Evolutionary conservation across 352 stramenopile species (phyloP).

Genomic region (Globisporangium sylvaticum): DNA sequence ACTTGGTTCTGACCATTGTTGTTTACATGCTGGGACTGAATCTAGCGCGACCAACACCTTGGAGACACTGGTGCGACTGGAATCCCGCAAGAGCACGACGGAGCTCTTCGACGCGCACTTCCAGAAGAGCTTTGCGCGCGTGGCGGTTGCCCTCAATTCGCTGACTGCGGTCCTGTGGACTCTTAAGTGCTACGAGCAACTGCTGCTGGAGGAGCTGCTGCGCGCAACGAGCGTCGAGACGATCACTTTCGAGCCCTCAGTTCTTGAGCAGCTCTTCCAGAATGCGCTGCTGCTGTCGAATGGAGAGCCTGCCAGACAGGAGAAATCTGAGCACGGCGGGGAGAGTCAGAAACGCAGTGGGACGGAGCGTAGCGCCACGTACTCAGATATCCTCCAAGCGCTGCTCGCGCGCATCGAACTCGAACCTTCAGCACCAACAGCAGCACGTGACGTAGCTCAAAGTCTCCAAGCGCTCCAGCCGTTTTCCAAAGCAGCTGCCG

Average conservation of each 20-base stretch:
- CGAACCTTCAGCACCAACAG: background rate
- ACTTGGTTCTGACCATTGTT: background rate
- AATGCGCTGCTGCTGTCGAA: background rate
- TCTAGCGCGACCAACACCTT: slow-evolving; percentile 26
- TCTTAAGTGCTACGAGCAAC: slow-evolving; percentile 19
- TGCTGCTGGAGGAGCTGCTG: slow-evolving; percentile 25
- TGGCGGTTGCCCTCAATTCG: slow-evolving; percentile 16
- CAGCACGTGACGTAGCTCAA: background rate
- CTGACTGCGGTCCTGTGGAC: slow-evolving; percentile 41
- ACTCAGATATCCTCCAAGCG: background rate
- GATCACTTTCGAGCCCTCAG: background rate
- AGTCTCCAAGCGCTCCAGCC: slow-evolving; percentile 6
- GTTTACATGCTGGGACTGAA: background rate
- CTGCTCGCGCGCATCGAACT: slow-evolving; percentile 5
- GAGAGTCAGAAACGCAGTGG: background rate
- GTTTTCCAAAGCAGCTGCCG: slow-evolving; percentile 5
- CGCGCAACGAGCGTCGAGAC: slow-evolving; percentile 12
- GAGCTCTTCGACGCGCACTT: slow-evolving; percentile 35
- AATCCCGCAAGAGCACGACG: slow-evolving; percentile 14
- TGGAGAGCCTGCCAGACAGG: background rate
- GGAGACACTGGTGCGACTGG: slow-evolving; percentile 23
- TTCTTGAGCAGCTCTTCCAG: slow-evolving; percentile 5
- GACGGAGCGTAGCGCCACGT: background rate
- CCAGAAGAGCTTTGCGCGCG: slow-evolving; percentile 20
- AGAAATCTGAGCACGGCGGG: background rate